Conservation (phyloP, 306 rosid genomes). For the Castanopsis chinensis region DNA sequence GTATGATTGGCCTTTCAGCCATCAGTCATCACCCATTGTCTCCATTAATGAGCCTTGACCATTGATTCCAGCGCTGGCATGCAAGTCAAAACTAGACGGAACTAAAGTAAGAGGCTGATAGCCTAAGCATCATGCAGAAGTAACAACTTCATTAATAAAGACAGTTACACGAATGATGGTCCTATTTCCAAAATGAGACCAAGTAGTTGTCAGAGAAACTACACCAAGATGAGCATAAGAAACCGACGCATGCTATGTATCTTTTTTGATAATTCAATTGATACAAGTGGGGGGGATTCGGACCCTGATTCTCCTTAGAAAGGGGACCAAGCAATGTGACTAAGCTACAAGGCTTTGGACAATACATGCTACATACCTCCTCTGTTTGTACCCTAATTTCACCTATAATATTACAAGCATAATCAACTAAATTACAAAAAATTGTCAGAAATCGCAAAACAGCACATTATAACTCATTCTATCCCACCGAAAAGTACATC, state of each 20-base stretch:
- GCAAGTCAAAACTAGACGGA: background rate
- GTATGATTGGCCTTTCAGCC: background rate
- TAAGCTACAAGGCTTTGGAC: too few relatives aligned
- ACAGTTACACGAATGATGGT: background rate
- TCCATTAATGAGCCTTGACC: background rate
- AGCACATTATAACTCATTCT: background rate
- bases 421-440: background rate
- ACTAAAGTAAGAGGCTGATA: background rate
- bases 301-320: too few relatives aligned
- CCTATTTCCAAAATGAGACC: constrained; percentile 1
- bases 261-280: background rate
- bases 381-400: background rate
- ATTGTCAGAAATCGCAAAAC: background rate
- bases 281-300: too few relatives aligned
- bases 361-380: background rate
- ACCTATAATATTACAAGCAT: constrained; percentile 1
- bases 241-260: background rate
- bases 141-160: background rate
- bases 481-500: background rate
- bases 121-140: background rate
- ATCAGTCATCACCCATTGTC: background rate
- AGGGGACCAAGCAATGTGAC: too few relatives aligned
- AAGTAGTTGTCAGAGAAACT: background rate
- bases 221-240: background rate
- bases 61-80: background rate